phyloP scores from a whole-genome alignment of 495 filamentous ascomycete genomes.

The Penicillium fimorum region DNA sequence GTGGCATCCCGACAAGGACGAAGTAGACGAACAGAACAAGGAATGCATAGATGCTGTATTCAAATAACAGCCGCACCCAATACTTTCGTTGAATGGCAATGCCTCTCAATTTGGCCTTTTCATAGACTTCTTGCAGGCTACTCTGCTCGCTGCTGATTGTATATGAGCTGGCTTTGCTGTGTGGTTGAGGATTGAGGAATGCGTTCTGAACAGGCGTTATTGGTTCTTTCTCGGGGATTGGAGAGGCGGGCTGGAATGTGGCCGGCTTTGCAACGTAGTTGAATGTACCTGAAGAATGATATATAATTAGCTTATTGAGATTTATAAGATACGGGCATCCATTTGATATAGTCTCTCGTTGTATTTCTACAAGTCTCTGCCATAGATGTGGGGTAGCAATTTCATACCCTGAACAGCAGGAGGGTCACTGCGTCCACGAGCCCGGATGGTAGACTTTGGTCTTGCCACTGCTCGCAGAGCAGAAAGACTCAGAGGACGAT shows the following conservation, averaged over 20 bases:
- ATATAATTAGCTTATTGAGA: background rate
- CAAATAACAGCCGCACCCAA: slow-evolving; percentile 37
- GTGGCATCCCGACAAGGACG: slow-evolving; percentile 38
- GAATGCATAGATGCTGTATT: slow-evolving; percentile 35
- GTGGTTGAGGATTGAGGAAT: slow-evolving; percentile 9
- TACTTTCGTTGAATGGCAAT: slow-evolving; percentile 32
- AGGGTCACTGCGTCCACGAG: slow-evolving; percentile 19
- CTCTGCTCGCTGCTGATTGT: slow-evolving; percentile 10
- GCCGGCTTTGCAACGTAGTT: slow-evolving; percentile 8
- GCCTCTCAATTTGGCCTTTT: slow-evolving; percentile 30
- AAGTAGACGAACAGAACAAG: slow-evolving; percentile 38
- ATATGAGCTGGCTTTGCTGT: slow-evolving; percentile 11
- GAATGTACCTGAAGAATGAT: slow-evolving; percentile 10
- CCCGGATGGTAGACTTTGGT: slow-evolving; percentile 13
- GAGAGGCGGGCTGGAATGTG: slow-evolving; percentile 5
- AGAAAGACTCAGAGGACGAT: slow-evolving; percentile 22
- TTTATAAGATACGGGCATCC: background rate
- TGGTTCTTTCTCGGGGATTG: slow-evolving; percentile 17
- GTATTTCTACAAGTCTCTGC: background rate
- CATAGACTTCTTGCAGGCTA: slow-evolving; percentile 23
- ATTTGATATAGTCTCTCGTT: background rate
- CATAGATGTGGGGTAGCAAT: background rate
- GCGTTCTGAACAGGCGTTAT: slow-evolving; percentile 20
- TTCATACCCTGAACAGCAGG: slow-evolving; percentile 18
- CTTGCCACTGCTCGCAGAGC: slow-evolving; percentile 12